Evolutionary conservation across 768 basidiomycete genomes (phyloP).

Genomic region (Harrya chromipes): DNA sequence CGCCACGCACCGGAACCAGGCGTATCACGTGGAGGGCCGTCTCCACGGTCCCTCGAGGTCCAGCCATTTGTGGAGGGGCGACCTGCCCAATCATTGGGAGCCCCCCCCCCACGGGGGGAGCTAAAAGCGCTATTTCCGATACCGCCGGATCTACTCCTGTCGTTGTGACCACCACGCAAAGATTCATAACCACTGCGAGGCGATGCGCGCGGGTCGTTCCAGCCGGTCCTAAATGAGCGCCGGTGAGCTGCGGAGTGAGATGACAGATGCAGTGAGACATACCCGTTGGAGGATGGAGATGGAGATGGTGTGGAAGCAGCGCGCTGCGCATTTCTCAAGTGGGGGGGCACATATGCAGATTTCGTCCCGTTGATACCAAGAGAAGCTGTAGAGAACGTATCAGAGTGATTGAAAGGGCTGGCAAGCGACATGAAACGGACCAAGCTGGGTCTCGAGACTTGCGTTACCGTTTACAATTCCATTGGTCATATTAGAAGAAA

Average conservation of each 20-base stretch:
- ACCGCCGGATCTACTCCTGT: conserved; percentile 36
- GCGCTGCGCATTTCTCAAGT: conserved; percentile 83
- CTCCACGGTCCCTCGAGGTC: conserved; percentile 33
- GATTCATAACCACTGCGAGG: conserved; percentile 49
- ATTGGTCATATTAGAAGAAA: conserved; percentile 78
- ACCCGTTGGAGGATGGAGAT: conserved; percentile 49
- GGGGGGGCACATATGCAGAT: conserved; percentile 87
- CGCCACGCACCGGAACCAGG: conserved; percentile 71
- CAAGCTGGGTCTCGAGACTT: conserved; percentile 73
- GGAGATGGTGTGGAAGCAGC: conserved; percentile 56
- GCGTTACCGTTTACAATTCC: conserved; percentile 78
- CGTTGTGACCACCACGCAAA: conserved; percentile 40
- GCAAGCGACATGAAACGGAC: conserved; percentile 38
- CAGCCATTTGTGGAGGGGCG: conserved; percentile 39
- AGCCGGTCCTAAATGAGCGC: conserved; percentile 52
- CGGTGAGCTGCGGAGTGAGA: conserved; percentile 13
- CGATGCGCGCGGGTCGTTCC: conserved; percentile 71
- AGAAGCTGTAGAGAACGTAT: conserved; percentile 47
- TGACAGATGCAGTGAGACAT: conserved; percentile 23
- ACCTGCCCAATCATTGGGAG: conserved; percentile 39
- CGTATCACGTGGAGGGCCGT: conserved; percentile 46
- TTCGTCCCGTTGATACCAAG: conserved; percentile 67
- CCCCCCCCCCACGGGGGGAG: conserved; percentile 33
- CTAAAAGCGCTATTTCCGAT: conserved; percentile 39
- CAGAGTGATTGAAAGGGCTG: neutral